These are phyloP conservation scores for Neotropicomus parvogracilis DNA, from an alignment of 1,284 basidiomycete species.

Conservation along the genomic window DNA sequence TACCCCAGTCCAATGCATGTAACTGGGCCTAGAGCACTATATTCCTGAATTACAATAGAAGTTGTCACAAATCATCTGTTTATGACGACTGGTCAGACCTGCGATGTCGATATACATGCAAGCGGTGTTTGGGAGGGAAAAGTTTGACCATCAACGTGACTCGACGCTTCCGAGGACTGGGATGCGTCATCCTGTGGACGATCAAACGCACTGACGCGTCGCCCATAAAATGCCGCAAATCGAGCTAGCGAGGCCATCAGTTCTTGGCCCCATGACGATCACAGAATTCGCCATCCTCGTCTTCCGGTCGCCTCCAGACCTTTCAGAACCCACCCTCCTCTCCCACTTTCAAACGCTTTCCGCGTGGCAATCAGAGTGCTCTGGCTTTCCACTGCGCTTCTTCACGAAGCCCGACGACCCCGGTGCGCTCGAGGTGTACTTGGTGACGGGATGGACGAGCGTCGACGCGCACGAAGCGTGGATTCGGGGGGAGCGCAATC, in stretches of 20 bases:
- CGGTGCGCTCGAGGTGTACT: constrained; percentile 29
- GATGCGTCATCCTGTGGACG: too few relatives aligned
- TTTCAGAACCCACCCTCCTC: constrained; percentile 23
- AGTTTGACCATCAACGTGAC: too few relatives aligned
- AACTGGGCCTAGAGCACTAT: too few relatives aligned
- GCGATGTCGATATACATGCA: too few relatives aligned
- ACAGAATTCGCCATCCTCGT: constrained; percentile 37
- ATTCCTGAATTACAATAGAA: too few relatives aligned
- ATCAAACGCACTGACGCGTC: constrained; percentile 13
- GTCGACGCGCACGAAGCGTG: constrained; percentile 41
- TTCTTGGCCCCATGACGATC: constrained; percentile 33
- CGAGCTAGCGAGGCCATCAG: background rate
- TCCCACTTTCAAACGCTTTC: constrained; percentile 29
- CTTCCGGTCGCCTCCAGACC: constrained; percentile 27
- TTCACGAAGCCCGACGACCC: constrained; percentile 29
- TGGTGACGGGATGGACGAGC: constrained; percentile 45
- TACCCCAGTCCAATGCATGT: too few relatives aligned
- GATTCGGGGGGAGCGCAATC: constrained; percentile 41
- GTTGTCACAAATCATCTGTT: too few relatives aligned
- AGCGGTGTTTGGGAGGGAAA: too few relatives aligned
- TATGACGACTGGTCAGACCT: too few relatives aligned
- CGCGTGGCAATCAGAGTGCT: constrained; percentile 37
- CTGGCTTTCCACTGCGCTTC: constrained; percentile 39
- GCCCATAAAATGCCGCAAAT: background rate
- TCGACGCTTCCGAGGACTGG: too few relatives aligned